A percentile compares a stretch with the other conserved stretches of the same genome.
Evolutionary conservation across 768 basidiomycete genomes (phyloP).

Genomic region (Lyophyllum decastes): DNA sequence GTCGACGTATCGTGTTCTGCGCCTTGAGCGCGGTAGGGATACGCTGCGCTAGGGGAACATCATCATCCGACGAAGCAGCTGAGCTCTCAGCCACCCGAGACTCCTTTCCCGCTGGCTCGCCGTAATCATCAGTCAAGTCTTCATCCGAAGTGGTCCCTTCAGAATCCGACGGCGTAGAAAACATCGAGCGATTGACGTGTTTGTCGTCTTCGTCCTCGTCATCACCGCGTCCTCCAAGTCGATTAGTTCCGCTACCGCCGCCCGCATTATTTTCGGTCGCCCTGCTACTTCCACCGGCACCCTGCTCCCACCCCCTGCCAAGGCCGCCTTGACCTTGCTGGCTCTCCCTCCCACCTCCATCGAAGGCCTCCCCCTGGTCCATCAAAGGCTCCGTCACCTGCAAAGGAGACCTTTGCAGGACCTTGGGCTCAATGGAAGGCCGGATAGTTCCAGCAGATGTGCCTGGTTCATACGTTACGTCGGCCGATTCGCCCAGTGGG

Average conservation of each 20-base stretch:
- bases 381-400: conserved; percentile 1
- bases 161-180: conserved; percentile 35
- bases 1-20: conserved; percentile 75
- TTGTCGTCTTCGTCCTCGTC: conserved; percentile 31
- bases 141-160: conserved; percentile 38
- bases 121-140: conserved; percentile 40
- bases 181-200: conserved; percentile 26
- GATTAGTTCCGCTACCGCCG: conserved; percentile 32
- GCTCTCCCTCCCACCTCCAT: conserved; percentile 27
- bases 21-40: conserved; percentile 84
- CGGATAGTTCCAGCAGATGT: conserved; percentile 48
- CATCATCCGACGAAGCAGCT: conserved; percentile 58
- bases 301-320: conserved; percentile 9
- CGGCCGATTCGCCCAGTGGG: conserved; percentile 16
- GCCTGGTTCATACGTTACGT: conserved; percentile 41
- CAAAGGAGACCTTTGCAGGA: conserved; percentile 1
- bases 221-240: conserved; percentile 39
- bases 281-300: conserved; percentile 14
- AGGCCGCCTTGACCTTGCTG: conserved; percentile 6
- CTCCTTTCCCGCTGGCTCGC: conserved; percentile 25
- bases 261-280: conserved; percentile 19
- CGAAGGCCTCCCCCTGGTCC: conserved; percentile 21
- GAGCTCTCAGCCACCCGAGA: conserved; percentile 5
- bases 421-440: conserved; percentile 15
- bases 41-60: conserved; percentile 79